Evolutionary conservation across 75 land plant genomes (phyloP).

Genomic region (Azolla pinnata): DNA sequence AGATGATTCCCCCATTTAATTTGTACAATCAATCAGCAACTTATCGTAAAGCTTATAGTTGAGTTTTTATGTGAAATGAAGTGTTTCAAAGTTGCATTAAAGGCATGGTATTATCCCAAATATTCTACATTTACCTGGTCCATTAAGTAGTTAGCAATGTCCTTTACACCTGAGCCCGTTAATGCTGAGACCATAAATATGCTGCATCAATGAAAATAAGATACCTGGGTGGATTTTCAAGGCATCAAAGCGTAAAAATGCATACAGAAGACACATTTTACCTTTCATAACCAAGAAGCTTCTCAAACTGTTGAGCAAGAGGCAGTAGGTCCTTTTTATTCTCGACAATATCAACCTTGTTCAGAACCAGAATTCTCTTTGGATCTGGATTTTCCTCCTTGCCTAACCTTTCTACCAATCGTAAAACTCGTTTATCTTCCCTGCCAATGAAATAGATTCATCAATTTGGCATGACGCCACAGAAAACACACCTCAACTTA

Average conservation of each 20-base stretch:
- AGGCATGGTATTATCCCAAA: too few relatives aligned
- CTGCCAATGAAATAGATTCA: conserved; percentile 42
- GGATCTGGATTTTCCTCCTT: conserved; percentile 34
- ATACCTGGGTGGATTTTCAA: conserved; percentile 6
- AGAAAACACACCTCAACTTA: too few relatives aligned
- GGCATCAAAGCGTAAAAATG: neutral
- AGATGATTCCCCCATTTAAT: too few relatives aligned
- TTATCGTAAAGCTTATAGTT: too few relatives aligned
- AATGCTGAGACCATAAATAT: conserved; percentile 82
- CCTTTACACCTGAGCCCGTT: conserved; percentile 79
- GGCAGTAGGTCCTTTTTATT: conserved; percentile 66
- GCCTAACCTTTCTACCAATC: conserved; percentile 65
- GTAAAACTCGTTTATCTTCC: conserved; percentile 62
- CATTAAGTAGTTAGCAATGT: conserved; percentile 56
- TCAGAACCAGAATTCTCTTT: conserved; percentile 81
- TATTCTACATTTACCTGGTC: conserved; percentile 58
- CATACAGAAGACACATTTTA: conserved; percentile 9
- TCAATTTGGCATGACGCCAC: too few relatives aligned
- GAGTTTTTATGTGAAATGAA: neutral
- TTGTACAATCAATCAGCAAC: too few relatives aligned
- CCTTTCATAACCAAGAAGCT: conserved; percentile 88
- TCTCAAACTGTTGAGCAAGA: conserved; percentile 57
- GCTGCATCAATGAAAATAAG: conserved; percentile 27
- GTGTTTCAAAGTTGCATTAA: neutral
- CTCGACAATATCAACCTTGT: conserved; percentile 82